Base-by-base conservation (phyloP, 2,329 filamentous ascomycete species). In the Talaromyces verruculosus region DNA sequence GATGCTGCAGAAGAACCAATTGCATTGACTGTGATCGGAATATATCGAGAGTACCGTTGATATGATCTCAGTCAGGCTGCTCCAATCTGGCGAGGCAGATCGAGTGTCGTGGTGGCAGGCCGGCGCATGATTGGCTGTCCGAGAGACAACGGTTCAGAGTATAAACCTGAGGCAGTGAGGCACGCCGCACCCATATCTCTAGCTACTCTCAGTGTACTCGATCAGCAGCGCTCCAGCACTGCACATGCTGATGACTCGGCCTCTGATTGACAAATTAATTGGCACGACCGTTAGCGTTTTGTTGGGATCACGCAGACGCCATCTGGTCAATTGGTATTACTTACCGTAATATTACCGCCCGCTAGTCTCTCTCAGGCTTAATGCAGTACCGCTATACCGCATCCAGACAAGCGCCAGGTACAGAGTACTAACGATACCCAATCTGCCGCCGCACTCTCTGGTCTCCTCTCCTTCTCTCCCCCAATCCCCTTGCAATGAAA, bases 171-270 rank as follows among this genome's bases (percentile, higher is more conserved):
- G 17, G 51, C 37, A 64, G 33, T 28, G 13, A 28, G 22, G 47
- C 47, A 51, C 47, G 25, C 25, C 15, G 47, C 47, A 30, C 17
- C 28, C 51, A 55, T 19, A 35, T 35, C 25, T 55, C 25, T 13
- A 19, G 45, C 22, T 43, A 19, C 25, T 25, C 17, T 19, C 41
- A 47, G 19, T 5, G 19, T 19, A 22, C 19, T 35, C n/a, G 30
- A 19, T 15, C 51, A 55, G 51, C 51, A 37, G 33, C 19, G 39
- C 33, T 57, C 28, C 30, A 37, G 33, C 30, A 57, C 59, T 39
- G 53, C 65, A 66, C 65, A 66, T 66, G 65, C 53, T n/a, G 60
- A 15, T 22, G 41, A 25, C 51, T 17, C 51, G 64, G 19, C 41
- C 22, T 66, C 60, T 63, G 35, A 65, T 60, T 66, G 53, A 37